A percentile compares a stretch with the other conserved stretches of the same genome.
Conservation (phyloP, 2,329 filamentous ascomycete species). For the Nemania serpens region DNA sequence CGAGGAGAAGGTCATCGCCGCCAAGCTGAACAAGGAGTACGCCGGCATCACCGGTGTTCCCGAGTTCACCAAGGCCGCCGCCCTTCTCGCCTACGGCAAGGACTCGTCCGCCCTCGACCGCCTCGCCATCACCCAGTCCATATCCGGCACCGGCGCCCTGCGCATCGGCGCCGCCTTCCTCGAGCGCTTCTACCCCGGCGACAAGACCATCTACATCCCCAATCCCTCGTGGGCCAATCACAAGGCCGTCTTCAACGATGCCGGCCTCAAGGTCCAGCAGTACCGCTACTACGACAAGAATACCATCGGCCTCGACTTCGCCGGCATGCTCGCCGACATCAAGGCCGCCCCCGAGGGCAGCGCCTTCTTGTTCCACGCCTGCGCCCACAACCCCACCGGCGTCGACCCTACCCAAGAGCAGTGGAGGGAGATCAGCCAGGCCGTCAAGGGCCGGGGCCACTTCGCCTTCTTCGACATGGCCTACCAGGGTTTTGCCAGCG, state of each 20-base stretch:
- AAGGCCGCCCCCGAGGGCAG: constrained; percentile 85
- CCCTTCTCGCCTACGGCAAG: constrained; percentile 85
- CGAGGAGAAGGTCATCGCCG: constrained; percentile 81
- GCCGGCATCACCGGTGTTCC: constrained; percentile 96
- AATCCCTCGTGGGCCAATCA: constrained; percentile 98
- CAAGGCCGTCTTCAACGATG: constrained; percentile 92
- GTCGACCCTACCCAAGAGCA: constrained; percentile 91
- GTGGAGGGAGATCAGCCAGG: constrained; percentile 88
- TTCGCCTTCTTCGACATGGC: constrained; percentile 99
- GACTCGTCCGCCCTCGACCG: constrained; percentile 78
- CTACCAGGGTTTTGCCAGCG: constrained; percentile 96
- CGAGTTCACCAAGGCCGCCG: constrained; percentile 90
- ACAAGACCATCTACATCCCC: constrained; percentile 96
- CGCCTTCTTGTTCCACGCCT: constrained; percentile 93
- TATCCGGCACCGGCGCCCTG: constrained; percentile 95
- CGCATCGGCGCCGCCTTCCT: constrained; percentile 95
- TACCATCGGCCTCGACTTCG: constrained; percentile 96
- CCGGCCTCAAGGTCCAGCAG: constrained; percentile 86
- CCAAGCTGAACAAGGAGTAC: constrained; percentile 92
- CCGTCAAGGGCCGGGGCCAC: constrained; percentile 84
- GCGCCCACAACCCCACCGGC: constrained; percentile 96
- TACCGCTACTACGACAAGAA: constrained; percentile 99
- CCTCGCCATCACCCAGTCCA: constrained; percentile 93
- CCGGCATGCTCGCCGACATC: constrained; percentile 88
- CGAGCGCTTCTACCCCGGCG: constrained; percentile 84